Evolutionary conservation across 495 filamentous ascomycete genomes (phyloP).

Genomic region (Schizothecium vesticola): DNA sequence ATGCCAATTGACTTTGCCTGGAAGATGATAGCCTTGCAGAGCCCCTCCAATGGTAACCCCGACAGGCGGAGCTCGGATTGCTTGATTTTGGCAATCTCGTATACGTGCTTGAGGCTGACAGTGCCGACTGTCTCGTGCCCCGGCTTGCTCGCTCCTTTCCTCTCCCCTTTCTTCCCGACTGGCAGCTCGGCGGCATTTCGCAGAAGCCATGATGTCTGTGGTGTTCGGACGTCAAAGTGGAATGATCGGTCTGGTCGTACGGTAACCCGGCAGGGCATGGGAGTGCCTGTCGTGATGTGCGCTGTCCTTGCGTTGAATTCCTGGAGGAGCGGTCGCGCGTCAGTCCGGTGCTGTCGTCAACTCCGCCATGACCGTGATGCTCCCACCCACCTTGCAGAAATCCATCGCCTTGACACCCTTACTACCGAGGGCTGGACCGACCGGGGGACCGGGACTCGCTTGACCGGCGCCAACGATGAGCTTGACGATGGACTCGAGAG

Average conservation of each 20-base stretch:
- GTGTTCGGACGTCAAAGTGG: slow-evolving; percentile 87
- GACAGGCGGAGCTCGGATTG: slow-evolving; percentile 74
- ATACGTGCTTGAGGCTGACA: slow-evolving; percentile 90
- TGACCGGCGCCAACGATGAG: slow-evolving; percentile 98
- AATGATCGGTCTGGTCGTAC: slow-evolving; percentile 93
- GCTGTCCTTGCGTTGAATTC: slow-evolving; percentile 96
- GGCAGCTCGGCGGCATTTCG: slow-evolving; percentile 74
- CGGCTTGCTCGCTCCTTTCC: slow-evolving; percentile 71
- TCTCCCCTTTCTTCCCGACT: slow-evolving; percentile 65
- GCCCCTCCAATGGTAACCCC: slow-evolving; percentile 69
- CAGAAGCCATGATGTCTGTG: slow-evolving; percentile 82
- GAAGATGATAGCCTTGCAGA: slow-evolving; percentile 79
- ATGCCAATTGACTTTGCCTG: slow-evolving; percentile 89
- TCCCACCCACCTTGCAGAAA: slow-evolving; percentile 82
- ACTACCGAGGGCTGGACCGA: slow-evolving; percentile 92
- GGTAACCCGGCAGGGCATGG: slow-evolving; percentile 83
- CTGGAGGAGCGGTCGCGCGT: slow-evolving; percentile 38
- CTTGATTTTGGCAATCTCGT: slow-evolving; percentile 98
- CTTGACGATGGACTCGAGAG: slow-evolving; percentile 80
- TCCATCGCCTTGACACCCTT: slow-evolving; percentile 99
- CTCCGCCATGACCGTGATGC: background rate
- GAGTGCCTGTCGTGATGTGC: slow-evolving; percentile 75
- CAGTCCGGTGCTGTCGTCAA: background rate
- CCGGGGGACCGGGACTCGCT: slow-evolving; percentile 90
- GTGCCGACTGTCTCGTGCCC: slow-evolving; percentile 75